Evolutionary conservation across 2,329 filamentous ascomycete genomes (phyloP).

Genomic region (Botryotinia globosa): DNA sequence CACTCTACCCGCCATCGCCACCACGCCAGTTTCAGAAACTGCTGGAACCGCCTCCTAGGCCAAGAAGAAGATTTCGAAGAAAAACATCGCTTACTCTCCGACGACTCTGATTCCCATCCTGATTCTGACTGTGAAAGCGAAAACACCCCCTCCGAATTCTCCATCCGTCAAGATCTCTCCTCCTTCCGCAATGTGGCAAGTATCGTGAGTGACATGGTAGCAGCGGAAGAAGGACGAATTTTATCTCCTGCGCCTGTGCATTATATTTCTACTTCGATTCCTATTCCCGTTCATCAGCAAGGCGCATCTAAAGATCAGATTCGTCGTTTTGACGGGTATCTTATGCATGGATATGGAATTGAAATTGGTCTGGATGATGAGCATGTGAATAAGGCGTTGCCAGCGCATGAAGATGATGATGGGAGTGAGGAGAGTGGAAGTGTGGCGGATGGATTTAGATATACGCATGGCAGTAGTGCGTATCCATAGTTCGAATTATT

Average conservation of each 20-base stretch:
- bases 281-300: neutral
- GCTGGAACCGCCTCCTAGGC: constrained; percentile 23
- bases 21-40: constrained; percentile 24
- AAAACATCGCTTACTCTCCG: constrained; percentile 19
- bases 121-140: neutral
- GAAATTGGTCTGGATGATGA: neutral
- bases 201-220: constrained; percentile 31
- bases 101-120: neutral
- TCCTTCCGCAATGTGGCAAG: constrained; percentile 30
- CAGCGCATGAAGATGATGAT: constrained; percentile 19
- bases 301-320: neutral
- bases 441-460: constrained; percentile 35
- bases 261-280: neutral
- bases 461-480: constrained; percentile 31
- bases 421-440: constrained; percentile 27
- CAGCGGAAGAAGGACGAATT: constrained; percentile 22
- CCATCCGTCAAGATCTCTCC: constrained; percentile 30
- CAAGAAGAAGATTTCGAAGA: constrained; percentile 29
- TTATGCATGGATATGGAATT: neutral
- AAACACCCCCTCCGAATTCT: constrained; percentile 14
- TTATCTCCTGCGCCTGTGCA: neutral
- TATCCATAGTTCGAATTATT: constrained; percentile 31
- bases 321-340: neutral
- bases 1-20: constrained; percentile 27
- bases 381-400: neutral